Conservation (phyloP, 2,329 filamentous ascomycete genomes). For the Scolecobasidium constrictum region DNA sequence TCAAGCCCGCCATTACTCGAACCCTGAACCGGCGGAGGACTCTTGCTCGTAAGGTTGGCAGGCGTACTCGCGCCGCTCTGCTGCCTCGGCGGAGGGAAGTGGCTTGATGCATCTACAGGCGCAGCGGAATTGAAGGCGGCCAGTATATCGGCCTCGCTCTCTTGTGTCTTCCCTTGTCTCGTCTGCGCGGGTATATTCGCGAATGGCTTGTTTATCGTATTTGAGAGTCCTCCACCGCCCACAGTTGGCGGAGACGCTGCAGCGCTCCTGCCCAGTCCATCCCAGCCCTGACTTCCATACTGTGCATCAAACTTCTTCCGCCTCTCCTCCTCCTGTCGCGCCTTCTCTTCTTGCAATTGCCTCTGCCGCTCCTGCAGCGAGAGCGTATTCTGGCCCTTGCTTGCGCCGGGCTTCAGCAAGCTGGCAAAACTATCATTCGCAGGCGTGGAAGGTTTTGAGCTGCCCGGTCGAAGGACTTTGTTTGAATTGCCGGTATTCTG, state of each 20-base stretch:
- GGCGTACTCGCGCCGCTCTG: conserved; percentile 32
- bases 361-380: conserved; percentile 54
- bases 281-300: conserved; percentile 62
- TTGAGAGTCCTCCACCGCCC: conserved; percentile 19
- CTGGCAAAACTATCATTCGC: conserved; percentile 66
- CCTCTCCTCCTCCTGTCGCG: conserved; percentile 64
- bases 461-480: conserved; percentile 30
- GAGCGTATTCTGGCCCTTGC: conserved; percentile 57
- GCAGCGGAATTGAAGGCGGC: conserved; percentile 50
- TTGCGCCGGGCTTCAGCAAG: conserved; percentile 53
- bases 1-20: not conserved
- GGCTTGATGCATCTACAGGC: conserved; percentile 47
- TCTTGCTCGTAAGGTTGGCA: conserved; percentile 11
- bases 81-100: conserved; percentile 40
- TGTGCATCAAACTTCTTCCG: conserved; percentile 61
- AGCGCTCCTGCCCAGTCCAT: conserved; percentile 47
- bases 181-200: conserved; percentile 17
- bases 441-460: conserved; percentile 41
- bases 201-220: conserved; percentile 28
- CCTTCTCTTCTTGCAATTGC: conserved; percentile 67
- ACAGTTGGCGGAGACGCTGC: conserved; percentile 18
- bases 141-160: conserved; percentile 47
- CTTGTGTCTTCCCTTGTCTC: conserved; percentile 15
- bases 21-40: not conserved
- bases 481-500: conserved; percentile 16